phyloP scores from a whole-genome alignment of 345 rosid genomes.

The Acer saccharum region DNA sequence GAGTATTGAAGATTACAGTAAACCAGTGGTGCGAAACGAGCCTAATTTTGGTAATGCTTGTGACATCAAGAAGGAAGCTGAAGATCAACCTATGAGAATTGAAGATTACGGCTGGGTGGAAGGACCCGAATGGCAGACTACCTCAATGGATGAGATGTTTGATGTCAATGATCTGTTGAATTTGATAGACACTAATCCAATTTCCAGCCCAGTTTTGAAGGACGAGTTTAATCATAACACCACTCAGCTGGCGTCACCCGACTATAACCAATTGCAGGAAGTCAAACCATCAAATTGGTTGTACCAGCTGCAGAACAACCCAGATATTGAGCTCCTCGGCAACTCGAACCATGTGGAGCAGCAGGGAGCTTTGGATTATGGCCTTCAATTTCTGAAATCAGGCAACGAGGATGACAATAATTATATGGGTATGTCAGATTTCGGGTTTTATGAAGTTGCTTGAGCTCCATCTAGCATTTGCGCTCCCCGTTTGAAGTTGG shows the following conservation, averaged over 20 bases:
- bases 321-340: conserved; percentile 23
- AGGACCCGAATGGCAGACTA: conserved; percentile 17
- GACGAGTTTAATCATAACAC: neutral
- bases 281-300: conserved; percentile 19
- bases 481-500: neutral
- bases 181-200: conserved; percentile 28
- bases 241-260: neutral
- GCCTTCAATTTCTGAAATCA: conserved; percentile 17
- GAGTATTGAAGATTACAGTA: conserved; percentile 18
- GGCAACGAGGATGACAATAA: conserved; percentile 19
- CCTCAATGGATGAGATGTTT: conserved; percentile 49
- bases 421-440: conserved; percentile 5
- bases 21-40: conserved; percentile 4
- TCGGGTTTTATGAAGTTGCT: neutral
- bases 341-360: conserved; percentile 24
- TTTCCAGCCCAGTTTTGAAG: neutral
- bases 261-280: neutral
- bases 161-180: conserved; percentile 60
- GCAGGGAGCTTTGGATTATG: conserved; percentile 25
- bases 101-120: conserved; percentile 30
- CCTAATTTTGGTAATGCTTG: neutral
- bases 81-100: conserved; percentile 10
- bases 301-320: conserved; percentile 26
- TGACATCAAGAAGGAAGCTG: neutral
- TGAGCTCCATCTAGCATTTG: neutral